Evolutionary conservation across 2,329 filamentous ascomycete species (phyloP).

Genomic region (Nothophoma quercina): DNA sequence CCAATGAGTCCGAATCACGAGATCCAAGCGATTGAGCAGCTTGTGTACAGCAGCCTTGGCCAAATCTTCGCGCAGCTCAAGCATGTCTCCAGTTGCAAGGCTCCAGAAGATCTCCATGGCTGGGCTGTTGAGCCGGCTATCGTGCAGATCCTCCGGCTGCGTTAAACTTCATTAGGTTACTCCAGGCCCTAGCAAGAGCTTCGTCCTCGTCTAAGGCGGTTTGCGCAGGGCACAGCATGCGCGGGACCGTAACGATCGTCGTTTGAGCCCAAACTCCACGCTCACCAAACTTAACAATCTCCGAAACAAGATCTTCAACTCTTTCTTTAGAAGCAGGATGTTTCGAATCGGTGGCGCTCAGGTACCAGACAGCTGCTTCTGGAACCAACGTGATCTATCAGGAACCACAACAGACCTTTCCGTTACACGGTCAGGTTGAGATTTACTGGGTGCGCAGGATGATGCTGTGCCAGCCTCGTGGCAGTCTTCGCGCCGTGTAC

Average conservation of each 20-base stretch:
- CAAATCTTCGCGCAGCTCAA: not conserved
- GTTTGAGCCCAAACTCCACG: constrained; percentile 21
- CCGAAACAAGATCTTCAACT: constrained; percentile 26
- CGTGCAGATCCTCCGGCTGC: not conserved
- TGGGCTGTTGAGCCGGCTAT: not conserved
- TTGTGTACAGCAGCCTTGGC: not conserved
- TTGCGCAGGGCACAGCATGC: constrained; percentile 10
- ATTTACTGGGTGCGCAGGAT: not conserved
- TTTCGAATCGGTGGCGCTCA: constrained; percentile 24
- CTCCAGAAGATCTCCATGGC: not conserved
- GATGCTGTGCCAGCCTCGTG: constrained; percentile 1
- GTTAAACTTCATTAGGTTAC: not conserved
- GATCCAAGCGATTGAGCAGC: not conserved
- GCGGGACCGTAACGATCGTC: constrained; percentile 20
- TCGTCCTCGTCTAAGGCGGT: constrained; percentile 2
- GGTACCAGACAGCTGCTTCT: constrained; percentile 2
- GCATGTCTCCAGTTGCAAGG: not conserved
- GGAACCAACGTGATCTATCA: constrained; percentile 5
- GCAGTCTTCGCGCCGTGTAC: not conserved
- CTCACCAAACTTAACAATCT: constrained; percentile 17
- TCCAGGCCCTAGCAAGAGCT: constrained; percentile 3
- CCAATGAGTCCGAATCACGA: not conserved
- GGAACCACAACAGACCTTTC: not conserved
- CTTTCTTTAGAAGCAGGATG: constrained; percentile 30
- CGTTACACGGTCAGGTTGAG: not conserved